A percentile compares a stretch with the other conserved stretches of the same genome.
phyloP scores from a whole-genome alignment of 2,329 filamentous ascomycete species.

The Aspergillus thermomutatus region DNA sequence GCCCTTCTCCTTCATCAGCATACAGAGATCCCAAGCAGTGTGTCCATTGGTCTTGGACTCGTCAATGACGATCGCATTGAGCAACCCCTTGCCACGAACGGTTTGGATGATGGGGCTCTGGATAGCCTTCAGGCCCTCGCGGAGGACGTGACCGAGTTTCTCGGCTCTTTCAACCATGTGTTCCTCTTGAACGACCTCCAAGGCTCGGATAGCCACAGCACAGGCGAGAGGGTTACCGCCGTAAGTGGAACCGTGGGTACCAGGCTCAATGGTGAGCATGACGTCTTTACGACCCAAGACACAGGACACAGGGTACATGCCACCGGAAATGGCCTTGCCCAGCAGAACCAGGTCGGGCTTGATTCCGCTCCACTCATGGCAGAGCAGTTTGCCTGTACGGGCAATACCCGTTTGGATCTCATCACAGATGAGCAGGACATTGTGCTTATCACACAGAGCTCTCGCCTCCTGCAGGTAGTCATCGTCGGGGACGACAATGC shows the following conservation, averaged over 20 bases:
- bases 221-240: constrained; percentile 95
- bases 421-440: constrained; percentile 92
- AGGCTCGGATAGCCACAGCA: constrained; percentile 88
- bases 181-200: constrained; percentile 92
- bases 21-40: constrained; percentile 92
- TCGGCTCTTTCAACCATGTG: constrained; percentile 80
- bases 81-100: constrained; percentile 85
- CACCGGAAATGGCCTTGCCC: constrained; percentile 95
- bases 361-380: constrained; percentile 90
- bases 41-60: constrained; percentile 80
- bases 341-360: constrained; percentile 93
- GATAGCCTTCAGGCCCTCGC: constrained; percentile 71
- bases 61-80: constrained; percentile 96
- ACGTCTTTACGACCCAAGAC: constrained; percentile 85
- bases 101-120: constrained; percentile 75
- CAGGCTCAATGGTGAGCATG: constrained; percentile 94
- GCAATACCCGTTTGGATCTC: constrained; percentile 99
- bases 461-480: constrained; percentile 79
- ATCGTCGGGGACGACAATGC: constrained; percentile 90
- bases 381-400: constrained; percentile 88
- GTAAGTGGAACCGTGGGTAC: constrained; percentile 97
- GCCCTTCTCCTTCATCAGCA: constrained; percentile 93
- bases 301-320: constrained; percentile 97
- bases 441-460: constrained; percentile 88
- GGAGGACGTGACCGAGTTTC: constrained; percentile 75